These are phyloP conservation scores for Linnemannia exigua DNA, from an alignment of 192 early-diverging fungal species.

Conservation along the genomic window DNA sequence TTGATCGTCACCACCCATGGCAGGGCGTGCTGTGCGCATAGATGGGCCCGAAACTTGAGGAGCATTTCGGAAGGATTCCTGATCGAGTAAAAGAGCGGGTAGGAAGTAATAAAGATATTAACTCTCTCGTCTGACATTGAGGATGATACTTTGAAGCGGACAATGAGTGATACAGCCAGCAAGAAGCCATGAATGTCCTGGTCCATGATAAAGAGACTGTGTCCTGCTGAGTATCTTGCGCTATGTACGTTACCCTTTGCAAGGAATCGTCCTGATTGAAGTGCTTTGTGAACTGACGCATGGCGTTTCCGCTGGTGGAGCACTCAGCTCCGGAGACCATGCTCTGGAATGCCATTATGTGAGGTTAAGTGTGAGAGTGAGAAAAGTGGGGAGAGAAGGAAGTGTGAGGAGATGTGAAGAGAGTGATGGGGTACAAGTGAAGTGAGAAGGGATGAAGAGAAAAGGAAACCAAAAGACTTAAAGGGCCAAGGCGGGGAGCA, in stretches of 20 bases:
- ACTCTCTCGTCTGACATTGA: neutral
- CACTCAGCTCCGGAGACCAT: constrained; percentile 76
- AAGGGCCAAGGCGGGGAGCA: constrained; percentile 3
- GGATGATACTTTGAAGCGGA: no score
- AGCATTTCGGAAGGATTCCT: constrained; percentile 37
- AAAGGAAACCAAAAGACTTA: neutral
- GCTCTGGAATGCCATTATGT: constrained; percentile 51
- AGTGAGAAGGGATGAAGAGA: neutral
- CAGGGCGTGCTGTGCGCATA: constrained; percentile 36
- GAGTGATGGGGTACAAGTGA: neutral
- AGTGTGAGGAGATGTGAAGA: no score
- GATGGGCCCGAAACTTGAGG: constrained; percentile 26
- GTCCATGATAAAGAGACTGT: neutral
- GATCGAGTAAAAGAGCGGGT: neutral
- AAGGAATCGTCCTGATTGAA: constrained; percentile 81
- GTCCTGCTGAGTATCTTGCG: neutral
- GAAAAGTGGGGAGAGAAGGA: neutral
- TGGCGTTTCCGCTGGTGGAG: constrained; percentile 77
- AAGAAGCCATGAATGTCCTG: neutral
- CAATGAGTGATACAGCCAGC: no score
- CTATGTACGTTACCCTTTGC: constrained; percentile 72
- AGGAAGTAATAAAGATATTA: neutral
- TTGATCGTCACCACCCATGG: constrained; percentile 47
- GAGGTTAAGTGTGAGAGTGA: neutral
- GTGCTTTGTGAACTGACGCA: constrained; percentile 86